phyloP scores from a whole-genome alignment of 1,284 basidiomycete species.

The Leccinum pachyderme region DNA sequence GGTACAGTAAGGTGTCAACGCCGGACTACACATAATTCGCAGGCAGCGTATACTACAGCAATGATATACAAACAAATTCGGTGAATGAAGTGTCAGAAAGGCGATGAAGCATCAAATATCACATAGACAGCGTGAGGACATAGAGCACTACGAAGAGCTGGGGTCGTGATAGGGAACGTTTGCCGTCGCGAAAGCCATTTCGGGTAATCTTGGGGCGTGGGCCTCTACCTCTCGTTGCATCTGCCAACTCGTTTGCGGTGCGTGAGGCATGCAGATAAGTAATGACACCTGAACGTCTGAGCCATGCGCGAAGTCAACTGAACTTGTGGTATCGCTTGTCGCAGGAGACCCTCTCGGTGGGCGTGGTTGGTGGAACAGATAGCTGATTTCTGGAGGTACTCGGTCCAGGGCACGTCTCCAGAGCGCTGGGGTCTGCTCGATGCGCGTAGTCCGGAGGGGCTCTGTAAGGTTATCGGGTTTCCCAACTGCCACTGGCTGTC shows the following conservation, averaged over 20 bases:
- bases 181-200: constrained; percentile 29
- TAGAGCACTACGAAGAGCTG: constrained; percentile 10
- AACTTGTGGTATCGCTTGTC: background rate
- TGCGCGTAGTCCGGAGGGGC: background rate
- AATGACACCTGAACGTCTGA: constrained; percentile 29
- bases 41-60: background rate
- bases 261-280: constrained; percentile 29
- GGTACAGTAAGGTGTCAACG: background rate
- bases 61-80: background rate
- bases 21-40: background rate
- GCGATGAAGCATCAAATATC: constrained; percentile 7
- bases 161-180: constrained; percentile 16
- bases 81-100: background rate
- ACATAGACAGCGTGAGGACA: background rate
- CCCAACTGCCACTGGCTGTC: constrained; percentile 28
- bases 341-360: constrained; percentile 1
- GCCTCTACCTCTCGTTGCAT: background rate
- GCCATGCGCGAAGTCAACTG: constrained; percentile 11
- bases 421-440: constrained; percentile 7
- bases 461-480: background rate
- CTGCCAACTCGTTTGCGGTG: constrained; percentile 1
- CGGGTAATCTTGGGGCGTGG: constrained; percentile 8
- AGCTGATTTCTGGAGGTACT: constrained; percentile 27
- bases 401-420: constrained; percentile 22
- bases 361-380: constrained; percentile 27